Evolutionary conservation across 768 basidiomycete species (phyloP).

Genomic region (Leccinum disarticulatum): DNA sequence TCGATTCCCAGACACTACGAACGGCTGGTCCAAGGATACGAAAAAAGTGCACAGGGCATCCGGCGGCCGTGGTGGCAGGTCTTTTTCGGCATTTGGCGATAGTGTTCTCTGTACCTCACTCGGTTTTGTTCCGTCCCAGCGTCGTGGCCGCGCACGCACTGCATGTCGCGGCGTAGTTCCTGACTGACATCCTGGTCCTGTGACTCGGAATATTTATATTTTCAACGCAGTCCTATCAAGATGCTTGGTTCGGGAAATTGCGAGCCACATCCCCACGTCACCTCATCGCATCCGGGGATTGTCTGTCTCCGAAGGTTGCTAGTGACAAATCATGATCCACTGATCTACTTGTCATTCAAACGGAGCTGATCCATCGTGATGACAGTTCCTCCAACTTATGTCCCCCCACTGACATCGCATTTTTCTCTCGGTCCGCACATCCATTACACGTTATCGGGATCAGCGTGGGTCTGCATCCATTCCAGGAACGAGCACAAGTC

Average conservation of each 20-base stretch:
- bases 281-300: neutral
- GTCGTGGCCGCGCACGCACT: neutral
- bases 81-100: slow-evolving; percentile 70
- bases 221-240: neutral
- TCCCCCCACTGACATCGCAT: neutral
- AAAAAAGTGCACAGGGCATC: slow-evolving; percentile 76
- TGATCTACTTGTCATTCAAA: neutral
- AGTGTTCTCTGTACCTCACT: neutral
- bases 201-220: neutral
- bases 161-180: neutral
- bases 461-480: neutral
- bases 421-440: neutral
- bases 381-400: neutral
- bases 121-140: neutral
- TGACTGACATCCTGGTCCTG: neutral
- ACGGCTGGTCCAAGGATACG: slow-evolving; percentile 68
- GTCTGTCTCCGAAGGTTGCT: neutral
- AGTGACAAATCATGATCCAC: neutral
- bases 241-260: neutral
- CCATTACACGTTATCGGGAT: neutral
- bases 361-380: neutral
- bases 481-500: neutral
- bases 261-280: neutral
- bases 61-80: slow-evolving; percentile 82
- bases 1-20: slow-evolving; percentile 75